Percentiles rank a stretch among this genome's conserved stretches.
These are phyloP conservation scores for Dorcoceras hygrometricum DNA, from an alignment of 257 asterid genomes.

Conservation along the genomic window DNA sequence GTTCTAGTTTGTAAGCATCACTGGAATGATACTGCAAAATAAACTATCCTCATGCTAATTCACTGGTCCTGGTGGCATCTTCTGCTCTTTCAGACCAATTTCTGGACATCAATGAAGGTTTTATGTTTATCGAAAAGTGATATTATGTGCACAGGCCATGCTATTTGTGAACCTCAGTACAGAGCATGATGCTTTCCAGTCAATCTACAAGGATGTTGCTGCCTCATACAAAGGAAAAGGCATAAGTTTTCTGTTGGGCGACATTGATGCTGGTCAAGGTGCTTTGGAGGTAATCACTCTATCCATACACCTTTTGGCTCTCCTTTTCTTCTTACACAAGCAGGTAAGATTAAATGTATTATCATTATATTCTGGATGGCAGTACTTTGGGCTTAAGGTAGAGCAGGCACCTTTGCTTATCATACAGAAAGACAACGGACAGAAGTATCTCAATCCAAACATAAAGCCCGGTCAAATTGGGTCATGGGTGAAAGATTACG, in stretches of 20 bases:
- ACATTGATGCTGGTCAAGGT: conserved; percentile 46
- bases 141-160: conserved; percentile 52
- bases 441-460: conserved; percentile 55
- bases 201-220: conserved; percentile 62
- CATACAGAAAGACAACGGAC: conserved; percentile 42
- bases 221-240: conserved; percentile 59
- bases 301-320: not conserved
- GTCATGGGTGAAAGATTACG: conserved; percentile 58
- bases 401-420: conserved; percentile 68
- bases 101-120: conserved; percentile 5
- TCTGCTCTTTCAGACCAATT: not conserved
- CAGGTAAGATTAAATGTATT: not conserved
- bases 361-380: conserved; percentile 29
- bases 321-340: not conserved
- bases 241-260: conserved; percentile 69
- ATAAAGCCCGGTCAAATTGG: conserved; percentile 56
- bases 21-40: not conserved
- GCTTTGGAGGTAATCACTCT: conserved; percentile 56
- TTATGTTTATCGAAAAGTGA: not conserved
- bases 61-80: not conserved
- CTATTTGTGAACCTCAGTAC: conserved; percentile 64
- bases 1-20: not conserved
- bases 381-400: conserved; percentile 67
- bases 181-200: conserved; percentile 51
- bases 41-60: not conserved